Base-by-base conservation (phyloP, 2,329 filamentous ascomycete genomes). In the Diaporthe amygdali region DNA sequence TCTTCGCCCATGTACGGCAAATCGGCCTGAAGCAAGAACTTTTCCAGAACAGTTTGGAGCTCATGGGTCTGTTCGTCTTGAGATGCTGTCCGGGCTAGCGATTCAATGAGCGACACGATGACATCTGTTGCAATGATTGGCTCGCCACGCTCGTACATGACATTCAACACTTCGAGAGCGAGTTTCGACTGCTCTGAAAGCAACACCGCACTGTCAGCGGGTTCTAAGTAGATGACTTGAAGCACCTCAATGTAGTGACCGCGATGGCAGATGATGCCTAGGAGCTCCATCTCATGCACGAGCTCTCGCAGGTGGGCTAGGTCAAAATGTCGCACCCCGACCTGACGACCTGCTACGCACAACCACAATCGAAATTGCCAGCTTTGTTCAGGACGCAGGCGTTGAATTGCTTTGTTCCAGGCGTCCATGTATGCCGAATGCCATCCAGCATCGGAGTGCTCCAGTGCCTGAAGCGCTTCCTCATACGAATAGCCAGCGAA, bases 21-120 rank as follows among this genome's bases (percentile, higher is more conserved):
- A 17, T 79, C 75, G 5, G 78, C 78, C 59, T 84, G 80, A 0
- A 79, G 72, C n/a, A 87, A 77, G 5, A 89, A 78, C 5, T 78
- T 75, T 73, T 87, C 84, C 22, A 90, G 78, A 22, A 85, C 84
- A 22, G 77, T 74, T 71, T 84, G 84, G 12, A 86, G 80, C 15
- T 79, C 78, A 27, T 80, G 77, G 10, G 86, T 81, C 67, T 79
- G 75, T 0, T 74, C 63, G 0, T 77, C 77, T 46, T 78, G 79
- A 2, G 77, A 76, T 2, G 79, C 77, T 4, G 80, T 82, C 15
- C 44, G 56, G 15, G 82, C 78, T 1, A 83, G 78, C 5, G 80
- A 77, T 68, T 85, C 82, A 17, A 89, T 89, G 41, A 88, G 79
- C 12, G 82, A 76, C 15, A 86, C 81, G 61, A 91, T 82, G 66